Base-by-base conservation (phyloP, 768 basidiomycete genomes). In the Lyophyllum shimeji region DNA sequence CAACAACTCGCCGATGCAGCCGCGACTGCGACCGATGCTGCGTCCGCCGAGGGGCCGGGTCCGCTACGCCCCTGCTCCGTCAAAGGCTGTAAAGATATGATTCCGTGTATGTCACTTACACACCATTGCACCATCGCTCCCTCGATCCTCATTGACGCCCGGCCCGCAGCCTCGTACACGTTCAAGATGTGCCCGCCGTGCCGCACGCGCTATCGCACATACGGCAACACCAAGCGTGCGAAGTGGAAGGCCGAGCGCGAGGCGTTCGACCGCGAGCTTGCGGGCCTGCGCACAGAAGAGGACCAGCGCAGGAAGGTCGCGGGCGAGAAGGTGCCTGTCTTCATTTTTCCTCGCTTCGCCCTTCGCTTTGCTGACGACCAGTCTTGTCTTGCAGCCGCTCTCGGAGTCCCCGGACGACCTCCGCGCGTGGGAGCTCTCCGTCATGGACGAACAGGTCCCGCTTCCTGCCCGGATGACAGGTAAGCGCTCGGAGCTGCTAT, bases 181-280 rank as follows among this genome's bases (percentile, higher is more conserved):
- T 77, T 65, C 66, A 77, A 74, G 56, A 79, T 79, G 79, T 80
- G 78, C 54, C 65, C 70, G 4, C 64, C 74, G 0, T 84, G 83
- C 61, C 73, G 82, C 21, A 66, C 71, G 29, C 71, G 80, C 8
- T 83, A 83, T 65, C 75, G 79, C 47, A 70, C 63, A 31, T 83
- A 84, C 53, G 82, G 82, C 0, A 79, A 67, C 47, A 82, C 81
- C 1, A 84, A 82, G 64, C 78, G 82, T 17, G 73, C 73, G 2
- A 84, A 82, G 59, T 79, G 78, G 79, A 80, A 76, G 61, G 69
- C 70, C 13, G 78, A 79, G 57, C 74, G 80, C 29, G 71, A 71
- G 53, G 70, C 71, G 13, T 75, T 73, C 13, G 70, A 79, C n/a
- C 64, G 67, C 0, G 77, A 79, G 55, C 64, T 81, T 51, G 66